Evolutionary conservation across 2,329 filamentous ascomycete species (phyloP).

Genomic region (Rhinocladiella mackenziei): DNA sequence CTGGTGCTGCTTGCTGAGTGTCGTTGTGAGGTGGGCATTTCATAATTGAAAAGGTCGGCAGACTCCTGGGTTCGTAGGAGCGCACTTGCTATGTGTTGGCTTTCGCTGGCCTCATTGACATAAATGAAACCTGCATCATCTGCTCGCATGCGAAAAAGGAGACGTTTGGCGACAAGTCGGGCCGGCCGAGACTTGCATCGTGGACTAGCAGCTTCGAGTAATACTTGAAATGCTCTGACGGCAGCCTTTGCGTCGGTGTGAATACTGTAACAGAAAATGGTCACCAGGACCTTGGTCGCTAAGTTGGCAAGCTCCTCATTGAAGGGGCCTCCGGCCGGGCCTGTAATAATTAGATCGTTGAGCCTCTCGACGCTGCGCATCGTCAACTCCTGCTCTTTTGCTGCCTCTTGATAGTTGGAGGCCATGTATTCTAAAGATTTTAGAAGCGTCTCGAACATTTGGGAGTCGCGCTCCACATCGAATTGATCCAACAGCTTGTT

Average conservation of each 20-base stretch:
- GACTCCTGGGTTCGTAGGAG: conserved; percentile 62
- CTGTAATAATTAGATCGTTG: conserved; percentile 8
- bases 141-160: conserved; percentile 76
- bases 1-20: conserved; percentile 23
- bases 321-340: conserved; percentile 6
- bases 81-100: conserved; percentile 65
- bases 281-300: conserved; percentile 19
- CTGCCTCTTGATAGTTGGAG: conserved; percentile 17
- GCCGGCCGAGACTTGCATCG: conserved; percentile 60
- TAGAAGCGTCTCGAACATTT: conserved; percentile 16
- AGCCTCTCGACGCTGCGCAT: conserved; percentile 14
- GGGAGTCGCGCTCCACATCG: conserved; percentile 15
- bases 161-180: conserved; percentile 68
- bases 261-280: conserved; percentile 22
- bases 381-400: conserved; percentile 10
- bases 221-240: conserved; percentile 15
- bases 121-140: conserved; percentile 76
- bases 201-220: conserved; percentile 19
- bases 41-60: conserved; percentile 34
- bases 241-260: conserved; percentile 11
- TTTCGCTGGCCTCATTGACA: conserved; percentile 66
- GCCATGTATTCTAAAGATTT: conserved; percentile 19
- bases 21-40: conserved; percentile 14
- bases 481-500: conserved; percentile 16
- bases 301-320: conserved; percentile 16